Conservation (phyloP, 208 protist genomes). For the Trichomonas tenax region DNA sequence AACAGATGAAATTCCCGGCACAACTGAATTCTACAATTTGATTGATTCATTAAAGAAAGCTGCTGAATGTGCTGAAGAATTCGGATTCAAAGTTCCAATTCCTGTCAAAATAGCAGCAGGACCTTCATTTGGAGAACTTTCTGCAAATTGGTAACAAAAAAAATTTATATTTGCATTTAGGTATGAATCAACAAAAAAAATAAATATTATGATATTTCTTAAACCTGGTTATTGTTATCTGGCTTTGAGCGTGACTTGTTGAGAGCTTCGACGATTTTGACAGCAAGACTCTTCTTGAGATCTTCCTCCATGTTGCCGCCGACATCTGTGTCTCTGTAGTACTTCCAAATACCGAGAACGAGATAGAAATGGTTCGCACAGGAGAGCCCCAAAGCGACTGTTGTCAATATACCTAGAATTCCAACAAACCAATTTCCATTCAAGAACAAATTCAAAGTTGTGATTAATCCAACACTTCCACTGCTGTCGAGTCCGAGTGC, state of each 20-base stretch:
- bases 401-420: not conserved
- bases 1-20: not conserved
- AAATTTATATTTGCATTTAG: not conserved
- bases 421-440: not conserved
- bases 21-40: not conserved
- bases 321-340: not conserved
- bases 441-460: not conserved
- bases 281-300: not conserved
- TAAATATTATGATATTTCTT: not conserved
- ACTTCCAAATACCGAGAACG: not conserved
- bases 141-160: not conserved
- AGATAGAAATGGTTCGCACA: not conserved
- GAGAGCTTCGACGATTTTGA: not conserved
- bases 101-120: not conserved
- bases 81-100: not conserved
- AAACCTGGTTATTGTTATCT: not conserved
- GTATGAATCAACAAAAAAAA: too few relatives aligned
- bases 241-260: not conserved
- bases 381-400: not conserved
- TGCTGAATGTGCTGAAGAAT: not conserved
- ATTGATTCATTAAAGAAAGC: not conserved
- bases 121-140: not conserved
- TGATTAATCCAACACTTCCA: slow-evolving; percentile 9
- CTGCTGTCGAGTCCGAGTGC: not conserved
- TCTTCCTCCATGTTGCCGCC: not conserved